Percentiles rank a stretch among this genome's conserved stretches.
Evolutionary conservation across 495 filamentous ascomycete genomes (phyloP).

Genomic region (Stereocaulon alpinum): DNA sequence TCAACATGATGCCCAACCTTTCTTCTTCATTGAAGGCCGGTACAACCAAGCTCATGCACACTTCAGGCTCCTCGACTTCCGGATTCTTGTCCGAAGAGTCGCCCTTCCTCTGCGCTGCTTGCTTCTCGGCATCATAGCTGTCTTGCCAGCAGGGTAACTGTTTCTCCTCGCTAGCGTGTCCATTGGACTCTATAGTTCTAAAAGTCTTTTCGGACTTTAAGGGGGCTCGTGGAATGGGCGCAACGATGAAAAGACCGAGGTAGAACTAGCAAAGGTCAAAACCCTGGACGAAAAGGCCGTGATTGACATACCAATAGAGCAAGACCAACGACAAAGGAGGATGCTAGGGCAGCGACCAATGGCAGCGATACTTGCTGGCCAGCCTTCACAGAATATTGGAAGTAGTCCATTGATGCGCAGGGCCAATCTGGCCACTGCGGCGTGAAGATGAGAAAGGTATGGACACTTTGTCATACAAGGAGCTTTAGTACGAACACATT

Average conservation of each 20-base stretch:
- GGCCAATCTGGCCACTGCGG: not conserved
- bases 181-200: conserved; percentile 57
- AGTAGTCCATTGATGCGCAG: not conserved
- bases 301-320: not conserved
- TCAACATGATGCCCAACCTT: conserved; percentile 69
- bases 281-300: rapidly evolving
- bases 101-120: conserved; percentile 21
- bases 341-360: not conserved
- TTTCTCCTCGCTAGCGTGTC: conserved; percentile 46
- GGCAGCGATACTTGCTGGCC: conserved; percentile 2
- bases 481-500: no score
- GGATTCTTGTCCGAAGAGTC: conserved; percentile 34
- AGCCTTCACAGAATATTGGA: not conserved
- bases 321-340: not conserved
- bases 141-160: conserved; percentile 79
- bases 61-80: conserved; percentile 41
- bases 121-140: conserved; percentile 46
- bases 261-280: conserved; percentile 46
- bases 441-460: not conserved
- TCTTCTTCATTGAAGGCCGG: conserved; percentile 92
- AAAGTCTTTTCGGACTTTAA: conserved; percentile 79
- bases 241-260: conserved; percentile 57
- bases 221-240: conserved; percentile 67
- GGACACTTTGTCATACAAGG: no score
- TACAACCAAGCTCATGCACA: conserved; percentile 79